phyloP scores from a whole-genome alignment of 2,329 filamentous ascomycete species.

The Xylaria sp. region DNA sequence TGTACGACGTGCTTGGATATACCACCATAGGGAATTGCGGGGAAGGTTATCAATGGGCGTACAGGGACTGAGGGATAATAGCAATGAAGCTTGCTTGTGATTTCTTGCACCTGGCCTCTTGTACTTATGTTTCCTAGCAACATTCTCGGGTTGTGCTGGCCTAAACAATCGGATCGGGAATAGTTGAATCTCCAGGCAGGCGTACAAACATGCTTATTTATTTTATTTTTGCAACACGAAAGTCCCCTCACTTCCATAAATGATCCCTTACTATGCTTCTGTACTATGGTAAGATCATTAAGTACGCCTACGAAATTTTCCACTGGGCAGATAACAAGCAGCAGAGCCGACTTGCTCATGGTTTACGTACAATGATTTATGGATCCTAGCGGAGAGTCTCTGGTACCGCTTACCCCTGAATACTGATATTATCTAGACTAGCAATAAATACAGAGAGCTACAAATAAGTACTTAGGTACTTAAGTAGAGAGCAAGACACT shows the following conservation, averaged over 20 bases:
- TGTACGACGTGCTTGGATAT: conserved; percentile 23
- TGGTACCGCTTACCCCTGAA: too few species aligned
- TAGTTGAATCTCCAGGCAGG: background rate
- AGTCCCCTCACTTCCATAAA: background rate
- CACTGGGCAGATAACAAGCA: too few species aligned
- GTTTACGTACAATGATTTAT: background rate
- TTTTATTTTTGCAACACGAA: background rate
- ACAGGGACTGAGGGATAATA: background rate
- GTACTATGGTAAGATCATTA: background rate
- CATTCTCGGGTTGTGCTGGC: background rate
- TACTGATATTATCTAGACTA: too few species aligned
- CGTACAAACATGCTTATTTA: background rate
- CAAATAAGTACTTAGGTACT: too few species aligned
- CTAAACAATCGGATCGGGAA: background rate
- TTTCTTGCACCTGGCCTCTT: background rate
- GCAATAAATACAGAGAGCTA: too few species aligned
- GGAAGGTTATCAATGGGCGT: background rate
- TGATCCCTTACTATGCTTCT: background rate
- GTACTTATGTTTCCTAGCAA: conserved; percentile 1
- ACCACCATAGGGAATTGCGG: conserved; percentile 12
- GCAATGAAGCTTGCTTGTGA: background rate
- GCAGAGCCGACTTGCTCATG: background rate
- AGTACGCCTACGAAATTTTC: background rate
- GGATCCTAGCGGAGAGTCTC: background rate
- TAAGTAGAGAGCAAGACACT: too few species aligned